These are phyloP conservation scores for Ramaria sp. DNA, from an alignment of 768 basidiomycete species.

Conservation along the genomic window DNA sequence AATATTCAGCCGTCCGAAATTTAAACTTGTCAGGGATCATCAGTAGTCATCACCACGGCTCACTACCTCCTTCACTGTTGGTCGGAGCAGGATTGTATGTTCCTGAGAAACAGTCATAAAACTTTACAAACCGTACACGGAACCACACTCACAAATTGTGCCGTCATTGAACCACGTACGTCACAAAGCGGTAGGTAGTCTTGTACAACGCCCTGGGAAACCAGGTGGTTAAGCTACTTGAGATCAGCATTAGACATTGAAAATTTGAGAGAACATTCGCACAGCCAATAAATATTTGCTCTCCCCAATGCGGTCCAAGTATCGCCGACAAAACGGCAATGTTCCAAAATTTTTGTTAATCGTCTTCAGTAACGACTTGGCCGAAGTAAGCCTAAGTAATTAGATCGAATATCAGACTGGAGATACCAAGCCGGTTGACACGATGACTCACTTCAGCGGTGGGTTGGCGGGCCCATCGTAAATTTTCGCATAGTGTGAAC, in stretches of 20 bases:
- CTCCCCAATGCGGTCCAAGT: slow-evolving; percentile 88
- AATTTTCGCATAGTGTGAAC: slow-evolving; percentile 83
- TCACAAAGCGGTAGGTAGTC: slow-evolving; percentile 93
- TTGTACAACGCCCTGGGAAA: slow-evolving; percentile 77
- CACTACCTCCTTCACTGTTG: slow-evolving; percentile 77
- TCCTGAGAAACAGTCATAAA: slow-evolving; percentile 36
- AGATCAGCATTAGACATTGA: neutral
- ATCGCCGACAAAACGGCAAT: slow-evolving; percentile 89
- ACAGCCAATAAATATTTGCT: slow-evolving; percentile 89
- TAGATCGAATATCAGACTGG: slow-evolving; percentile 3
- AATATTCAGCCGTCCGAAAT: too few species aligned
- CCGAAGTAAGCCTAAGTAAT: slow-evolving; percentile 56
- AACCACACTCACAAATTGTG: slow-evolving; percentile 62
- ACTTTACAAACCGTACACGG: neutral
- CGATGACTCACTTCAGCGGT: slow-evolving; percentile 48
- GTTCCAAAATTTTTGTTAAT: slow-evolving; percentile 94
- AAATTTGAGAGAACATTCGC: slow-evolving; percentile 16
- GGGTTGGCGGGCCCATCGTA: slow-evolving; percentile 57
- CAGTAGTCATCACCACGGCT: slow-evolving; percentile 79
- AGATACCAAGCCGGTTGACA: neutral
- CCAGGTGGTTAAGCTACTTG: slow-evolving; percentile 75
- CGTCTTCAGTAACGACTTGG: slow-evolving; percentile 74
- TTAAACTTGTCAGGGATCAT: neutral
- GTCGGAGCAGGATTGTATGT: slow-evolving; percentile 76
- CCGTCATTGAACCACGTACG: slow-evolving; percentile 79